These are phyloP conservation scores for Globisporangium alternatum DNA, from an alignment of 352 stramenopile species.

Conservation along the genomic window DNA sequence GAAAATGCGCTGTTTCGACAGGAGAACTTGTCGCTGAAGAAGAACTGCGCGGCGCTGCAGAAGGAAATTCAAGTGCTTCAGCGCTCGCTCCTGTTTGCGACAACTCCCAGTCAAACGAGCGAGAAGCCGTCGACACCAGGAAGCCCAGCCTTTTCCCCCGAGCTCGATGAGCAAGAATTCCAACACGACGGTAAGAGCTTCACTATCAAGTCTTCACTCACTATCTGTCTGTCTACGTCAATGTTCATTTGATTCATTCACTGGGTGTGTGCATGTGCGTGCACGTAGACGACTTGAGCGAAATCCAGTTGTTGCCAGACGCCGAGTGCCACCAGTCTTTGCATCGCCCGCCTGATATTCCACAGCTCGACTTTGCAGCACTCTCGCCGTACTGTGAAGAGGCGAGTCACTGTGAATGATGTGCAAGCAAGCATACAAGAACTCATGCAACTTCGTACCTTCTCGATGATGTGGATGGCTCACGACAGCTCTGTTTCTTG, in stretches of 20 bases:
- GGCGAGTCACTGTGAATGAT: slow-evolving; percentile 18
- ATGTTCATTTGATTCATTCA: neutral
- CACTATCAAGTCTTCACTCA: neutral
- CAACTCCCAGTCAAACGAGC: neutral
- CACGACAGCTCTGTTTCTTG: slow-evolving; percentile 1
- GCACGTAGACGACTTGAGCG: slow-evolving; percentile 26
- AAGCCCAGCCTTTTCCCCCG: neutral
- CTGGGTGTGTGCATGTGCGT: neutral
- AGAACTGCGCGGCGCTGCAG: slow-evolving; percentile 43
- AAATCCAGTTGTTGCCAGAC: slow-evolving; percentile 26
- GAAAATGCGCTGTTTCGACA: slow-evolving; percentile 45
- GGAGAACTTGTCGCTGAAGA: slow-evolving; percentile 58
- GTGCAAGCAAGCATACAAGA: neutral
- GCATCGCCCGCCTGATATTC: slow-evolving; percentile 29
- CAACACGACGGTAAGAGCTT: slow-evolving; percentile 9
- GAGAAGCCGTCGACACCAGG: neutral
- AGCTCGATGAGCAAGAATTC: slow-evolving; percentile 14
- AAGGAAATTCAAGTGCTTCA: slow-evolving; percentile 49
- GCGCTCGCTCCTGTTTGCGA: slow-evolving; percentile 23
- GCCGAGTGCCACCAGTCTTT: slow-evolving; percentile 9
- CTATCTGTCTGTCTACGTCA: too few species aligned
- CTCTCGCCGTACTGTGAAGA: slow-evolving; percentile 59
- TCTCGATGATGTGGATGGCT: slow-evolving; percentile 3
- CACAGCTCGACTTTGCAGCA: slow-evolving; percentile 43
- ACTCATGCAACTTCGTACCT: neutral